These are phyloP conservation scores for Colletotrichum sansevieriae DNA, from an alignment of 2,329 filamentous ascomycete species.

Conservation along the genomic window DNA sequence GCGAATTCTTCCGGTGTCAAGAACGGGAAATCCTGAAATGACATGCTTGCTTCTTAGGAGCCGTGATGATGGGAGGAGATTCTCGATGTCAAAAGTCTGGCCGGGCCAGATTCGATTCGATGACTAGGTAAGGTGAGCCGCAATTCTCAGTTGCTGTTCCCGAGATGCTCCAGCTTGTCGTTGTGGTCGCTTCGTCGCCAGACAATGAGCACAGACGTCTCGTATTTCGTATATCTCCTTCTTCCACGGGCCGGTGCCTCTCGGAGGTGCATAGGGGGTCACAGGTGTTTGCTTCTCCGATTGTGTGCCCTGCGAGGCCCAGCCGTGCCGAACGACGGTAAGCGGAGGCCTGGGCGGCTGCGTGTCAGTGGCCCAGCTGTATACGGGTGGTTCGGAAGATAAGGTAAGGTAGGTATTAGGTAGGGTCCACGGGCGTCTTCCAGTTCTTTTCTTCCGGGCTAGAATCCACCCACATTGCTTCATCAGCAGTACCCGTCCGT, in stretches of 20 bases:
- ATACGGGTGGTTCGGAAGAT: conserved; percentile 6
- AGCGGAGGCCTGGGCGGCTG: background rate
- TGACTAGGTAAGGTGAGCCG: no score
- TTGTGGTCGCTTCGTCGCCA: background rate
- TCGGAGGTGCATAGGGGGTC: background rate
- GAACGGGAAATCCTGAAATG: conserved; percentile 69
- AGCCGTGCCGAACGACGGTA: conserved; percentile 17
- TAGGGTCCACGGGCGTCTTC: background rate
- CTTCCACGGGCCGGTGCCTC: background rate
- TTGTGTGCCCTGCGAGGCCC: conserved; percentile 32
- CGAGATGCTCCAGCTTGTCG: background rate
- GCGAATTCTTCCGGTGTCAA: conserved; percentile 73
- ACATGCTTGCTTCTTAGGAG: conserved; percentile 4
- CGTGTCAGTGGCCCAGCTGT: background rate
- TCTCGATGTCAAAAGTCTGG: background rate
- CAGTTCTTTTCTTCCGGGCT: conserved; percentile 6
- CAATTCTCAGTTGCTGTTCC: background rate
- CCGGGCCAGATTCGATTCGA: no score
- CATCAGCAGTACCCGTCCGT: background rate
- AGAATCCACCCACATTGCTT: conserved; percentile 10
- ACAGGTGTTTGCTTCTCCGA: conserved; percentile 13
- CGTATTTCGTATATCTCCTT: background rate
- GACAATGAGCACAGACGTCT: no score
- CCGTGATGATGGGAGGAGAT: background rate
- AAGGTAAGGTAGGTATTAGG: background rate